Evolutionary conservation across 148 eudicot species (phyloP).

Genomic region (Bassia scoparia): DNA sequence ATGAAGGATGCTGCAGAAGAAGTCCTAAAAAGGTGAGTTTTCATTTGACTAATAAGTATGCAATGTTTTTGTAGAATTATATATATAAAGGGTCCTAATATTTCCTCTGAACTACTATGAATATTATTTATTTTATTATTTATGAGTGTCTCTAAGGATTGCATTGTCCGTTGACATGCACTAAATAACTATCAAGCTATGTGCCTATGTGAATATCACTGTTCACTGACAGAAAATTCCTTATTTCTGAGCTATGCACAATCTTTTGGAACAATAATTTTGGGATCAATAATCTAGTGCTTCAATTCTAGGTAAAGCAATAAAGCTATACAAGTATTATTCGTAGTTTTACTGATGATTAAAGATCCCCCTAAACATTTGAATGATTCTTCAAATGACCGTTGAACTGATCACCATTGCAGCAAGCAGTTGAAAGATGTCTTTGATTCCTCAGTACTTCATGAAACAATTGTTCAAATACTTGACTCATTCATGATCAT

Average conservation of each 20-base stretch:
- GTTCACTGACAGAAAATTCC: not conserved
- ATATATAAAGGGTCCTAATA: not conserved
- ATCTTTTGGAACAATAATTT: not conserved
- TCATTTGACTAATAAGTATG: not conserved
- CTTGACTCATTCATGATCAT: conserved; percentile 71
- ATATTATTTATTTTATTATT: not conserved
- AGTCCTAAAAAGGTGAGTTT: conserved; percentile 56
- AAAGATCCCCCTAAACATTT: not conserved
- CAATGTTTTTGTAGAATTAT: not conserved
- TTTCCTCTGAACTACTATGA: not conserved
- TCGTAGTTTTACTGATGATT: not conserved
- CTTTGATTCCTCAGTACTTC: conserved; percentile 49
- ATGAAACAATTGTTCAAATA: conserved; percentile 63
- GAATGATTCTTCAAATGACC: not conserved
- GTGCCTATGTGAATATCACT: not conserved
- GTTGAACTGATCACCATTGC: conserved; percentile 23
- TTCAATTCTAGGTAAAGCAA: not conserved
- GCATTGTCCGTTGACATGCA: not conserved
- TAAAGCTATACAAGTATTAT: no score
- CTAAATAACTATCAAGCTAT: not conserved
- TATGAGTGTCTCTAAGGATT: not conserved
- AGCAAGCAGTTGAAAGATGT: conserved; percentile 81
- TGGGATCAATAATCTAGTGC: not conserved
- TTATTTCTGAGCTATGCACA: not conserved
- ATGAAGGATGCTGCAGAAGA: conserved; percentile 76